These are phyloP conservation scores for Stramenopiles sp. DNA, from an alignment of 352 stramenopile genomes.

Conservation along the genomic window DNA sequence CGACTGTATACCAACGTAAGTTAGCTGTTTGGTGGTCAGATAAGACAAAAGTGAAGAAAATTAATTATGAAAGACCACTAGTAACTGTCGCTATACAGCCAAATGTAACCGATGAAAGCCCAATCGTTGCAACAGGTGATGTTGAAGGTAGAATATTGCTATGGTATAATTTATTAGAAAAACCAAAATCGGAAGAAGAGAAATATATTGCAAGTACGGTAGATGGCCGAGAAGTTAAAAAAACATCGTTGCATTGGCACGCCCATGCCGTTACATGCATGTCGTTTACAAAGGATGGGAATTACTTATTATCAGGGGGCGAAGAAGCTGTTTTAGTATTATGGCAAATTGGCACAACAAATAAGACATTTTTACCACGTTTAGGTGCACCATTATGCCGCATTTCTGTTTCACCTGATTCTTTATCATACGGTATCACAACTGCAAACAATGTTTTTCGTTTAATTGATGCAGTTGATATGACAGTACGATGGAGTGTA, in stretches of 20 bases:
- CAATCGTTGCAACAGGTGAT: neutral
- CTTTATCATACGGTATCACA: slow-evolving; percentile 35
- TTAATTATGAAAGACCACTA: neutral
- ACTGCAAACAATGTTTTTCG: slow-evolving; percentile 32
- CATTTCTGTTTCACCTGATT: slow-evolving; percentile 34
- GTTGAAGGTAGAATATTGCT: neutral
- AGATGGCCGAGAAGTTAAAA: neutral
- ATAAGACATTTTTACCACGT: slow-evolving; percentile 45
- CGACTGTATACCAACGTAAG: neutral
- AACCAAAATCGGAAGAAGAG: neutral
- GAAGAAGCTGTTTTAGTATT: slow-evolving; percentile 59
- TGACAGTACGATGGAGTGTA: neutral
- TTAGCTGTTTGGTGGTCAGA: neutral
- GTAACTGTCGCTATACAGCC: neutral
- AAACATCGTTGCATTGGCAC: slow-evolving; percentile 45
- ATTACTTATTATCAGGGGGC: slow-evolving; percentile 48
- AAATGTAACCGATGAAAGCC: neutral
- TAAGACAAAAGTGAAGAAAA: neutral
- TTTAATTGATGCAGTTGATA: slow-evolving; percentile 13
- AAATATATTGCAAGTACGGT: neutral
- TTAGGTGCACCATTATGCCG: slow-evolving; percentile 33
- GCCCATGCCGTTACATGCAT: slow-evolving; percentile 44
- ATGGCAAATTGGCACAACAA: slow-evolving; percentile 51
- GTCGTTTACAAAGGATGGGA: slow-evolving; percentile 43
- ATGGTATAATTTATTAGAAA: neutral